Conservation (phyloP, 192 early-diverging fungal genomes). For the Funneliformis geosporum region DNA sequence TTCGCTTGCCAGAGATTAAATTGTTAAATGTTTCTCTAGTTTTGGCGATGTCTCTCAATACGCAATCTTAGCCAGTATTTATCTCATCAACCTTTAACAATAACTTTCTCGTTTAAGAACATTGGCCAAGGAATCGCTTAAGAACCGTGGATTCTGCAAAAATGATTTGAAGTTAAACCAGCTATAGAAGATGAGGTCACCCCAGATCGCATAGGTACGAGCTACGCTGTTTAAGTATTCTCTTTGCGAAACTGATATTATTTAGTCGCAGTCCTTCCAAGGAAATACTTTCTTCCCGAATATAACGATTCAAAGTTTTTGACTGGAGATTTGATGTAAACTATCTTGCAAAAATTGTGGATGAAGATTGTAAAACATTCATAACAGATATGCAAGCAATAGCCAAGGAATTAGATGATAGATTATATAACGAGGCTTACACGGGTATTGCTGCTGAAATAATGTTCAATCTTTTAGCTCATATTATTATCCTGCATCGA, state of each 20-base stretch:
- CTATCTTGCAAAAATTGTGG: no score
- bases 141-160: background rate
- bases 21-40: background rate
- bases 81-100: background rate
- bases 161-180: slow-evolving; percentile 6
- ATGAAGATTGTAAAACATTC: no score
- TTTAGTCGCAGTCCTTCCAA: background rate
- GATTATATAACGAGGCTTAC: no score
- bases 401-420: no score
- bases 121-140: background rate
- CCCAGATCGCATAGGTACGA: slow-evolving; percentile 7
- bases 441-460: no score
- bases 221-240: background rate
- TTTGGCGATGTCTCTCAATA: no score
- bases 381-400: no score
- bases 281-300: background rate
- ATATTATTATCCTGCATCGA: no score
- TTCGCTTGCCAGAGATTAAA: no score
- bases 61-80: background rate
- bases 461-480: no score
- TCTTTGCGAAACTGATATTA: slow-evolving; percentile 11
- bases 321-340: background rate
- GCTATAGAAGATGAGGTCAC: background rate
- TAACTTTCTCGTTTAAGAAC: background rate
- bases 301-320: background rate